Evolutionary conservation across 345 rosid genomes (phyloP), one percentile per base, ranked within the genome.

Genomic region (Gossypium australe): DNA sequence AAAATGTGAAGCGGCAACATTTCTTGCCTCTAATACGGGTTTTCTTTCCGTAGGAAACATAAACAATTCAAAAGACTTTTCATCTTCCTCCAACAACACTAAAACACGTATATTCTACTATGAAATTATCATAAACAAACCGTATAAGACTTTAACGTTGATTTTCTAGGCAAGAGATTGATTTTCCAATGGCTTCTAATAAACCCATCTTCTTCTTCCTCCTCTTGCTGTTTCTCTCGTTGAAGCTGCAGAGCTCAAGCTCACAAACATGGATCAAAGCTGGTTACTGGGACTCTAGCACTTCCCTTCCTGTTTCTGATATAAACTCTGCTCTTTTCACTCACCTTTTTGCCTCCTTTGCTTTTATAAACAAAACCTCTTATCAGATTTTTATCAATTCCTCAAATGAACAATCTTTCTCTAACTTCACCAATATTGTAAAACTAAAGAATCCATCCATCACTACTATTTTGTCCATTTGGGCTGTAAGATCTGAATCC

Each of bases 211-310:
- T 62, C 79, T 16, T 70, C 43, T 22, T 38, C 43, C 18, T 61
- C 27, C 2, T 66, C 29, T 9, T 67, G 20, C 9, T 62, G 20
- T 27, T 62, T 16, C 25, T 38, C 2, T 47, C 9, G 4, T 47
- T 18, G 18, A 16, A 71, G 44, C 43, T 58, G 12, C 60, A 56
- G 3, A 25, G 44, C n/a, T 44, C 67, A 29, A 63, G 34, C 38
- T 47, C 81, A 2, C 75, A 74, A 71, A 20, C 55, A 66, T 78
- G 84, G 89, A 85, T 89, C 49, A 87, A 80, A 87, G 91, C 87
- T 17, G 79, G 79, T 0, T 91, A 91, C 72, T 91, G 94, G 89
- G 77, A 38, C 16, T 77, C 85, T 2, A 84, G 34, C 14, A 73
- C 84, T 51, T 83, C 71, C 1, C 73, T 75, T 13, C 71, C 83